These are phyloP conservation scores for Pyrrhoderma noxium DNA, from an alignment of 1,284 basidiomycete species.

Conservation along the genomic window DNA sequence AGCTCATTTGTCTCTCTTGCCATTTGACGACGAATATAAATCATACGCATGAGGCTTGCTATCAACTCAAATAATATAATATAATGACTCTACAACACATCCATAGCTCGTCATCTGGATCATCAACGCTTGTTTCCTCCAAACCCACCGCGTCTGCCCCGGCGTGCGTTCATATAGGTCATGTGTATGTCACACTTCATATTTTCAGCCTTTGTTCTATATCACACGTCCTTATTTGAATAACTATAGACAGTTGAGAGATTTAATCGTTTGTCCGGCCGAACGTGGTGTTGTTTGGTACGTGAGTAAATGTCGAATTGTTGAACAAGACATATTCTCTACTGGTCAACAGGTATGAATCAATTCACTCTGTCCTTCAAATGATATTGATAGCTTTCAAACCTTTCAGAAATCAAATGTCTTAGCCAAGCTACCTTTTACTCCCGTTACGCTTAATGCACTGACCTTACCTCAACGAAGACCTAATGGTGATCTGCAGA, in stretches of 20 bases:
- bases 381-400: too few relatives aligned
- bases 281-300: conserved; percentile 65
- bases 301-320: conserved; percentile 46
- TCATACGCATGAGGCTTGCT: too few relatives aligned
- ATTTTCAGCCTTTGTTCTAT: not conserved
- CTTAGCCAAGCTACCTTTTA: conserved; percentile 51
- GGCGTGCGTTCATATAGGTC: conserved; percentile 52
- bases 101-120: too few relatives aligned
- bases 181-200: conserved; percentile 48
- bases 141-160: conserved; percentile 39
- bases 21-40: too few relatives aligned
- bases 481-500: conserved; percentile 39
- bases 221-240: conserved; percentile 4
- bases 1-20: too few relatives aligned
- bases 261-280: conserved; percentile 67
- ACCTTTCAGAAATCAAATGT: conserved; percentile 38
- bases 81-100: too few relatives aligned
- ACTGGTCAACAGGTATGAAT: conserved; percentile 24
- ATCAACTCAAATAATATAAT: too few relatives aligned
- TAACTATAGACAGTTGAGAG: conserved; percentile 59
- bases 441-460: conserved; percentile 63
- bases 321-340: conserved; percentile 56
- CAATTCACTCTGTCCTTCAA: not conserved
- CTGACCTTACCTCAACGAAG: conserved; percentile 37
- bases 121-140: conserved; percentile 26